Base-by-base conservation (phyloP, 768 basidiomycete species). In the Auricularia auricula-judae region DNA sequence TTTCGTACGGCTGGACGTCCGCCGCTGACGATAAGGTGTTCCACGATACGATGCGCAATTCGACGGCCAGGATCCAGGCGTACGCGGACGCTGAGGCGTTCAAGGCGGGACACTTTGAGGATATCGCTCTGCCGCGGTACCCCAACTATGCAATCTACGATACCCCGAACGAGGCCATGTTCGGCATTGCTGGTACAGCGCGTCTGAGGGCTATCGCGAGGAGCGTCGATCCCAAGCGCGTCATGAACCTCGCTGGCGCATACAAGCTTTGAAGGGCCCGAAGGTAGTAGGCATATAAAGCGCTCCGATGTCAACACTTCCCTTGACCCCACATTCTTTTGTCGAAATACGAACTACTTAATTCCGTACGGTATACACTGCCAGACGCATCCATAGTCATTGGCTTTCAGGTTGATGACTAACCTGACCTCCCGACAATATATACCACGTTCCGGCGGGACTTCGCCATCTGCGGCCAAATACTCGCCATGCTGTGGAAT, bases 171-270 rank as follows among this genome's bases (percentile, higher is more conserved):
- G 72, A 77, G 63, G 65, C 71, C 11, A 74, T 89, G 35, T 87
- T 56, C 54, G 54, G 29, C 18, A 83, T 67, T 85, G 84, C 3
- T 66, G 53, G 3, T 82, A 86, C 65, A 59, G 88, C 2, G 69
- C 70, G 59, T 62, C 68, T 87, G 65, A 65, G 70, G 63, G 66
- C 62, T 11, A 71, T 86, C 16, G 83, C 81, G 68, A 68, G 66
- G 64, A 63, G 60, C 23, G 76, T 83, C 62, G 87, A 89, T 71
- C 86, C 86, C 0, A 62, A 73, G 8, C 78, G 83, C 68, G 77
- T 87, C 51, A 88, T 89, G 86, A 80, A 79, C 18, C 79, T 86
- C 18, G 78, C 86, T 21, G 86, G 86, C 3, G 87, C 86, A 5
- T 87, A 80, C 43, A 44, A 44, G 43, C 43, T 44, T 29, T 29